Percentiles rank a stretch among this genome's conserved stretches.
These are phyloP conservation scores for Colletotrichum tanaceti DNA, from an alignment of 2,329 filamentous ascomycete species.

Conservation along the genomic window DNA sequence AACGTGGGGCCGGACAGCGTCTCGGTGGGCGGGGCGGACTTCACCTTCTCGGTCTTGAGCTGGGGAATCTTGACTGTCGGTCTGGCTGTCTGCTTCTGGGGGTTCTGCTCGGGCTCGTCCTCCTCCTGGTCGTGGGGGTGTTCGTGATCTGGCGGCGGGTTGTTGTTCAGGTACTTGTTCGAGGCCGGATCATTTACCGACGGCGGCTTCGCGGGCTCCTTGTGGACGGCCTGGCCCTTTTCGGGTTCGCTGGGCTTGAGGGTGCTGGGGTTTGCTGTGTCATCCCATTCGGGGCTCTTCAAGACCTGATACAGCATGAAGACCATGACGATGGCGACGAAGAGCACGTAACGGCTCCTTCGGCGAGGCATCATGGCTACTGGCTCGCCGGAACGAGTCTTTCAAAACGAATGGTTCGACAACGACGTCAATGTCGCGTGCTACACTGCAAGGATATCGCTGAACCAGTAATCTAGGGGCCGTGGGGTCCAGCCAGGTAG, in stretches of 20 bases:
- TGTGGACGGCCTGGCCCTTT: constrained; percentile 20
- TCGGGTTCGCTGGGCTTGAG: constrained; percentile 33
- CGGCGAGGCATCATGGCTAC: constrained; percentile 65
- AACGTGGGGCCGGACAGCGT: constrained; percentile 23
- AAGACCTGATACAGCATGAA: constrained; percentile 65
- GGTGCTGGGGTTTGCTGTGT: constrained; percentile 30
- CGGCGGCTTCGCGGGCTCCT: constrained; percentile 29
- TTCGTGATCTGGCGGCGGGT: constrained; percentile 36
- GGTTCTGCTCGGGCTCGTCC: constrained; percentile 38
- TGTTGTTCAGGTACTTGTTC: constrained; percentile 34
- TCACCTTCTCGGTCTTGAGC: constrained; percentile 31
- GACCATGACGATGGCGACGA: constrained; percentile 65
- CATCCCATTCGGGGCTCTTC: constrained; percentile 54
- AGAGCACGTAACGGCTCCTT: constrained; percentile 70
- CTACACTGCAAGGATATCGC: constrained; percentile 25
- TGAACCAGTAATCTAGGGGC: constrained; percentile 21
- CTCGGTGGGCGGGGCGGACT: constrained; percentile 27
- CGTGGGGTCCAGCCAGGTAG: constrained; percentile 21
- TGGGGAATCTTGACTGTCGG: constrained; percentile 39
- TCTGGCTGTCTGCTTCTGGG: constrained; percentile 36
- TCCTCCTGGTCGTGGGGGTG: constrained; percentile 36
- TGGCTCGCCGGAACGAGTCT: constrained; percentile 31
- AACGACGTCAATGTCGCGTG: constrained; percentile 22
- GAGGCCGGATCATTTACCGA: constrained; percentile 25
- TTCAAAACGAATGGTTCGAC: neutral